phyloP scores from a whole-genome alignment of 441 rosid species.

The Gossypium davidsonii region DNA sequence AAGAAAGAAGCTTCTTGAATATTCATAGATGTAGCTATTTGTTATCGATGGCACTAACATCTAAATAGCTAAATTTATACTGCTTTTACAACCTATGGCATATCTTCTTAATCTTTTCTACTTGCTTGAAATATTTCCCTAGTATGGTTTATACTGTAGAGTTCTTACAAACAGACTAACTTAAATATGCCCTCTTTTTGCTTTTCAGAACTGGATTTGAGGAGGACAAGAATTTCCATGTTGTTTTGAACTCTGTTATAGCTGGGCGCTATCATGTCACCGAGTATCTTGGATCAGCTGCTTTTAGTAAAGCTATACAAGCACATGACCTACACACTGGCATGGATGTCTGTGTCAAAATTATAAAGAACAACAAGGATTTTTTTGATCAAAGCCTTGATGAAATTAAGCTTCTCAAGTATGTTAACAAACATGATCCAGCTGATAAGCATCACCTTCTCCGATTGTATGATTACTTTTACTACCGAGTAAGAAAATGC shows the following conservation, averaged over 20 bases:
- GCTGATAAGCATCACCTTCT: slow-evolving; percentile 90
- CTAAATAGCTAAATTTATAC: not conserved
- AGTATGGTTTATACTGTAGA: not conserved
- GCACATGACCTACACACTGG: slow-evolving; percentile 96
- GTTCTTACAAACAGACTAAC: not conserved
- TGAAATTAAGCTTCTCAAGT: slow-evolving; percentile 95
- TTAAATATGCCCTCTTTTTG: slow-evolving; percentile 15
- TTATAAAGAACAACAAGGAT: slow-evolving; percentile 96
- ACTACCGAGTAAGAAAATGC: slow-evolving; percentile 66
- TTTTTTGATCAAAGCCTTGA: slow-evolving; percentile 99
- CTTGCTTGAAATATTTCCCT: not conserved
- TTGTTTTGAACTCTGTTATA: slow-evolving; percentile 82
- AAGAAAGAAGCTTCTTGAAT: slow-evolving; percentile 10
- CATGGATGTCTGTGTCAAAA: slow-evolving; percentile 94
- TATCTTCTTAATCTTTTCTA: not conserved
- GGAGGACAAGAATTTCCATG: slow-evolving; percentile 97
- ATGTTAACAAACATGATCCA: slow-evolving; percentile 95
- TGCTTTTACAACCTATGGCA: not conserved
- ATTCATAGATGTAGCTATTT: not conserved
- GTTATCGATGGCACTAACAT: not conserved
- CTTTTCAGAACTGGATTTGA: slow-evolving; percentile 91
- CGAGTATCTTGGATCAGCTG: slow-evolving; percentile 97
- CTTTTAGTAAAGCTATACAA: slow-evolving; percentile 97
- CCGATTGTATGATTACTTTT: slow-evolving; percentile 87
- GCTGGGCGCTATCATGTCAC: slow-evolving; percentile 97